Conservation (phyloP, 805 yeast species). For the Lachancea mirantina region DNA sequence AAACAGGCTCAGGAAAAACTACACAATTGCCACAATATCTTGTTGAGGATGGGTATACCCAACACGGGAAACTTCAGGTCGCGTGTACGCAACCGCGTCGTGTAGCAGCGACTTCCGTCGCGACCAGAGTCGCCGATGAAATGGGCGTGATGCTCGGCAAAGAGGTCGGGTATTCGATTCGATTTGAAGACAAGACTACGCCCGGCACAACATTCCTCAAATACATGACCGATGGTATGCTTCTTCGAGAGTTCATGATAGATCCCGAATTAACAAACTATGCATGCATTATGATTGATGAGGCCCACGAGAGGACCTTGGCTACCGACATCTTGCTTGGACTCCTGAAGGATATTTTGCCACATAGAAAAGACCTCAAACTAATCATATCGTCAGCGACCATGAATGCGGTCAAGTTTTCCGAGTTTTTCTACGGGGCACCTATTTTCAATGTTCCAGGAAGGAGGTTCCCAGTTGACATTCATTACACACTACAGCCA, state of each 20-base stretch:
- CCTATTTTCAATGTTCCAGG: constrained; percentile 91
- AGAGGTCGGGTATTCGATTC: constrained; percentile 80
- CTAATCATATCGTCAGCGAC: constrained; percentile 90
- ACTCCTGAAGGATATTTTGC: constrained; percentile 62
- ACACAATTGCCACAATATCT: constrained; percentile 88
- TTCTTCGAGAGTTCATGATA: constrained; percentile 70
- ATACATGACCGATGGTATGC: constrained; percentile 95
- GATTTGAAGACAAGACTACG: constrained; percentile 77
- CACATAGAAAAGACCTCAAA: constrained; percentile 58
- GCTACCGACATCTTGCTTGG: constrained; percentile 85
- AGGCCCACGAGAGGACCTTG: constrained; percentile 93
- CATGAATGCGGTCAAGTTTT: constrained; percentile 81
- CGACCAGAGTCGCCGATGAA: constrained; percentile 87
- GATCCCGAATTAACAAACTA: constrained; percentile 67
- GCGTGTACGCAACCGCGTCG: constrained; percentile 94
- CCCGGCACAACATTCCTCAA: constrained; percentile 59
- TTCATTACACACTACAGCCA: constrained; percentile 76
- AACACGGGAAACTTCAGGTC: constrained; percentile 46
- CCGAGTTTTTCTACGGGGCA: constrained; percentile 71
- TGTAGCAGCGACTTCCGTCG: constrained; percentile 91
- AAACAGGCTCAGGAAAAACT: constrained; percentile 92
- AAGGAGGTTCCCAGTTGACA: constrained; percentile 84
- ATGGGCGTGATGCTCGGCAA: constrained; percentile 73
- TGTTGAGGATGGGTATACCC: constrained; percentile 72
- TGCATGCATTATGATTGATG: constrained; percentile 87